Evolutionary conservation across 148 eudicot genomes (phyloP), one percentile per base, ranked within the genome.

Genomic region (Vaccinium vitisidaea): DNA sequence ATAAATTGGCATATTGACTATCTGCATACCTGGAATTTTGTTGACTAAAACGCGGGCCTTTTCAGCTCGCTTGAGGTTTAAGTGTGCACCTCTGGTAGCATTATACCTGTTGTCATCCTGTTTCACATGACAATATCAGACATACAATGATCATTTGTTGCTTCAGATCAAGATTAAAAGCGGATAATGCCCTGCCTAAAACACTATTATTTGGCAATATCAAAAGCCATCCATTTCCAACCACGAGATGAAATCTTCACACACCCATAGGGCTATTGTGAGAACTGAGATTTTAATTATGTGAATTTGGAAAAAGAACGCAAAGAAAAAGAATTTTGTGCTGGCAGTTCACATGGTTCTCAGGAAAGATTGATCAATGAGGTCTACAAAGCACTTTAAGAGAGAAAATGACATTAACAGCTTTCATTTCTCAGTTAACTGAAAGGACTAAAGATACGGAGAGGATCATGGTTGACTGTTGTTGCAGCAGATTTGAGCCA

Each of bases 31-130:
- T 27, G 98, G 98, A 86, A 95, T 88, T 88, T 94, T 95, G 87
- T 79, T 90, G 84, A 92, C 93, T 39, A 94, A 53, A 53, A 87
- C 82, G 67, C 95, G 95, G 25, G 95, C 95, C 76, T 90, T 92
- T 85, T 94, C 97, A 67, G 97, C 97, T 32, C 97, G 91, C 84
- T 92, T 95, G 25, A 94, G 85, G 73, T 81, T 92, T 46, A 94
- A 88, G 87, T 94, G 98, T 7, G 93, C 95, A 13, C 98, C 98
- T 88, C 95, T 92, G 80, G 93, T 90, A 30, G 95, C 94, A 87
- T 90, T 90, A 77, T 94, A 95, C 77, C 98, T 91, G 81, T 86
- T 88, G n/a, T 91, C 95, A 82, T 93, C 95, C 95, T 91, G 89
- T 43, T 65, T n/a, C 84, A 82, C 27, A 69, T 10, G 8, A 16